Base-by-base conservation (phyloP, 2,329 filamentous ascomycete genomes). In the Stylonectria norvegica region DNA sequence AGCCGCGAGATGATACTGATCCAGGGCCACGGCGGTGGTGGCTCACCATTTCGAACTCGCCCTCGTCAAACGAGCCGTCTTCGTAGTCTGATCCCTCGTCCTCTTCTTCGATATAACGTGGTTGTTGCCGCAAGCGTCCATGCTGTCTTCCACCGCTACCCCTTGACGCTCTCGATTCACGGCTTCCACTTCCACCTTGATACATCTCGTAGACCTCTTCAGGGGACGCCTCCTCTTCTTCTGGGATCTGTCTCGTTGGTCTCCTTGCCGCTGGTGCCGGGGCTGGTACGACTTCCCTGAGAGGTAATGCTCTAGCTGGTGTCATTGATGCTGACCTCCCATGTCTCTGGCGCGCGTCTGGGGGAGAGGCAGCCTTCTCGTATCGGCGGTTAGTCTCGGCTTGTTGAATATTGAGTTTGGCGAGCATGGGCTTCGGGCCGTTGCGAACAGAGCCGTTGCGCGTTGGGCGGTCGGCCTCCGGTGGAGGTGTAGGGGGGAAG, bases 401-500 rank as follows among this genome's bases (percentile, higher is more conserved):
- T 18, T 74, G 69, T 41, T 80, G 77, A 34, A 83, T 83, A 51
- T 79, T 82, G 46, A 84, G 72, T 52, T 78, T 79, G 17, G 78
- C 71, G n/a, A 75, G 76, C 66, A 75, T 72, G 25, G 78, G 79
- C 49, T 77, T 83, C 34, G 72, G 69, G 3, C 78, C 79, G 53
- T 72, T 81, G 43, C 79, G 76, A 34, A 83, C 76, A n/a, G 79
- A 83, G 19, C 72, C 71, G 36, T 69, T 78, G 16, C 80, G 72
- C 49, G 67, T 75, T 55, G 76, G 69, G 30, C 83, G 85, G 52
- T 96, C 89, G 47, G 79, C 79, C 71, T 98, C 93, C 5, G 93
- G 93, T 5, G 93, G 93, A 28, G 93, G 93, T n/a, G 93, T 97
- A n/a, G 93, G 93, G 14, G 93, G 93, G 70, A 97, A 96, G 48